Evolutionary conservation across 1,139 yeast species (phyloP).

Genomic region (Suhomyces bolitotheri): DNA sequence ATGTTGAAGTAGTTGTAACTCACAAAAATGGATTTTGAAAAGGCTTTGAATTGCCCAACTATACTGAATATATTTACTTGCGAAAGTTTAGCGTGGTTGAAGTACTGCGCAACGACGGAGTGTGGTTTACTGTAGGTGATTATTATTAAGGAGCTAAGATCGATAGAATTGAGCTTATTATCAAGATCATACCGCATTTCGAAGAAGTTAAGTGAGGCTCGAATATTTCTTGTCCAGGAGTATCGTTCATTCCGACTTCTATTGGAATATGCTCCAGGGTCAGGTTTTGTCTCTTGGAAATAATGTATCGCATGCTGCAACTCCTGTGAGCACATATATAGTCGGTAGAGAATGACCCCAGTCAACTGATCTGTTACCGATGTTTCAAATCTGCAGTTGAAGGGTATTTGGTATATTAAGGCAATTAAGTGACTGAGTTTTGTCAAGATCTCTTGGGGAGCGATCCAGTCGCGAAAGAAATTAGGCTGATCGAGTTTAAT

Average conservation of each 20-base stretch:
- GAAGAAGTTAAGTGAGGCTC: too few relatives aligned
- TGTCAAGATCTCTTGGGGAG: background rate
- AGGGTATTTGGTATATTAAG: slow-evolving; percentile 6
- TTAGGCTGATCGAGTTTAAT: background rate
- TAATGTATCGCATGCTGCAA: too few relatives aligned
- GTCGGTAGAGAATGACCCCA: too few relatives aligned
- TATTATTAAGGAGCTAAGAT: slow-evolving; percentile 1
- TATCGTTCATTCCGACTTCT: too few relatives aligned
- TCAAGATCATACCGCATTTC: background rate
- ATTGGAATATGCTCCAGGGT: too few relatives aligned
- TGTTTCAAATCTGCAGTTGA: too few relatives aligned
- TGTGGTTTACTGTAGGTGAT: slow-evolving; percentile 4
- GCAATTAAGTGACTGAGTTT: slow-evolving; percentile 1
- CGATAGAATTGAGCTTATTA: background rate
- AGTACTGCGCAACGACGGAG: background rate
- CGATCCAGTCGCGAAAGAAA: background rate
- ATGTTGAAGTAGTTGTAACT: slow-evolving; percentile 1
- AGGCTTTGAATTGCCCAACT: slow-evolving; percentile 5
- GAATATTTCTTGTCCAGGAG: too few relatives aligned
- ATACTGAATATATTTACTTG: background rate
- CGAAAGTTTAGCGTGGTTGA: background rate
- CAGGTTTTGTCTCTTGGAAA: too few relatives aligned
- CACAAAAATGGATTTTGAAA: slow-evolving; percentile 3
- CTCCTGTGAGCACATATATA: too few relatives aligned
- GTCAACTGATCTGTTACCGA: too few relatives aligned